Evolutionary conservation across 371 early-diverging fungal species (phyloP).

Genomic region (Blakeslea trispora): DNA sequence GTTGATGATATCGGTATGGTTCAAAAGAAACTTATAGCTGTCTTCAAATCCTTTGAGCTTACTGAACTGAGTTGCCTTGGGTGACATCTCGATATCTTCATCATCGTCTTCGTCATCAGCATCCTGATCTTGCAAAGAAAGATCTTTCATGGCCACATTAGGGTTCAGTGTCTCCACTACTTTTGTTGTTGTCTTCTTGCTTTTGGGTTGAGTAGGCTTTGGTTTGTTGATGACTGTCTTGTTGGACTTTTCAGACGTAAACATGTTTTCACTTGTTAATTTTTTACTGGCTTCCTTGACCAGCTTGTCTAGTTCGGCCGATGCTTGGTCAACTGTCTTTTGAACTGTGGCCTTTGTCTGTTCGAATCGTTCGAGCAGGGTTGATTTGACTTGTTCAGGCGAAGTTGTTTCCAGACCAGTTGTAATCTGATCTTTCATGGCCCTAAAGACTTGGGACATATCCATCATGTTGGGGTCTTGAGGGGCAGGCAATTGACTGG

Average conservation of each 20-base stretch:
- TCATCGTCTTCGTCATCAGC: slow-evolving; percentile 60
- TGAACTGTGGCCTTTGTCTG: slow-evolving; percentile 22
- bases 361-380: slow-evolving; percentile 17
- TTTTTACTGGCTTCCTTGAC: slow-evolving; percentile 70
- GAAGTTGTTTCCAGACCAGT: slow-evolving; percentile 21
- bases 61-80: slow-evolving; percentile 64
- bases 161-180: slow-evolving; percentile 79
- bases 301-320: slow-evolving; percentile 56
- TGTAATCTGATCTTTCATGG: slow-evolving; percentile 30
- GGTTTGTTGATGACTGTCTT: slow-evolving; percentile 70
- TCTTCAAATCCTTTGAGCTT: slow-evolving; percentile 66
- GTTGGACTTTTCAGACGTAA: slow-evolving; percentile 66
- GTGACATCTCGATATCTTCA: slow-evolving; percentile 58
- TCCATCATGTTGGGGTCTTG: slow-evolving; percentile 3
- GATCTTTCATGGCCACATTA: slow-evolving; percentile 46
- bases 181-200: slow-evolving; percentile 44
- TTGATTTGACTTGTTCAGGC: slow-evolving; percentile 32
- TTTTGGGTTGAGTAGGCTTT: slow-evolving; percentile 21
- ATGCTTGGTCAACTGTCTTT: slow-evolving; percentile 39
- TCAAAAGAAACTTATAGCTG: slow-evolving; percentile 65
- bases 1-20: slow-evolving; percentile 69
- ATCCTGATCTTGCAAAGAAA: slow-evolving; percentile 30
- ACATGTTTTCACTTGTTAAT: slow-evolving; percentile 79
- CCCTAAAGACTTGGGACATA: slow-evolving; percentile 24
- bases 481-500: slow-evolving; percentile 2